Evolutionary conservation across 23 red algal genomes (phyloP).

Genomic region (Gracilaria domingensis): DNA sequence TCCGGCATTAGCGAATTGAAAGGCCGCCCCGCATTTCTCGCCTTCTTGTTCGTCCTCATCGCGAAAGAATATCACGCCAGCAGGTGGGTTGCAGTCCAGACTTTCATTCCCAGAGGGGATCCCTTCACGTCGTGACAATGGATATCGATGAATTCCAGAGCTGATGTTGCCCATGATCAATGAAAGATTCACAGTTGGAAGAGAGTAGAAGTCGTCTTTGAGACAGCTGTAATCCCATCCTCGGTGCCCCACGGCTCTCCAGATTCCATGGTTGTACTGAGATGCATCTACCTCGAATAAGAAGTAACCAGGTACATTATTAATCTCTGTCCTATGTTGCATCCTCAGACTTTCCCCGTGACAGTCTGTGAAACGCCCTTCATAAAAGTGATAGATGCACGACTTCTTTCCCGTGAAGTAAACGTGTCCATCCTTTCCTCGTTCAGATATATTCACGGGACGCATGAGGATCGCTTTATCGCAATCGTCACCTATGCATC

Average conservation of each 20-base stretch:
- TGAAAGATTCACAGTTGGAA: conserved; percentile 8
- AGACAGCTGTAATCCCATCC: conserved; percentile 34
- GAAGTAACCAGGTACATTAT: background rate
- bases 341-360: conserved; percentile 17
- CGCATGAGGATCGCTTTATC: conserved; percentile 33
- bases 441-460: conserved; percentile 30
- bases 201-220: conserved; percentile 27
- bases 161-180: background rate
- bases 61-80: conserved; percentile 25
- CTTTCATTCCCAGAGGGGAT: background rate
- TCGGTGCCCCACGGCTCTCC: conserved; percentile 23
- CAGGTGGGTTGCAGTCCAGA: conserved; percentile 4
- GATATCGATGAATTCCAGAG: conserved; percentile 10
- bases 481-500: conserved; percentile 44
- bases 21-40: conserved; percentile 21
- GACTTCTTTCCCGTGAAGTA: conserved; percentile 2
- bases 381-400: conserved; percentile 32
- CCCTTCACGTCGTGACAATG: background rate
- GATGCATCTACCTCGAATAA: conserved; percentile 6
- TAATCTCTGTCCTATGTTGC: background rate
- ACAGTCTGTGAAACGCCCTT: conserved; percentile 39
- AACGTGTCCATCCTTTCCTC: background rate
- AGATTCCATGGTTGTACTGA: conserved; percentile 1
- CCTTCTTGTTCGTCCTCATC: conserved; percentile 27
- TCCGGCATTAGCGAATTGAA: background rate